A percentile compares a stretch with the other conserved stretches of the same genome.
Conservation (phyloP, 768 basidiomycete species). For the Boletus rubroflammeus region DNA sequence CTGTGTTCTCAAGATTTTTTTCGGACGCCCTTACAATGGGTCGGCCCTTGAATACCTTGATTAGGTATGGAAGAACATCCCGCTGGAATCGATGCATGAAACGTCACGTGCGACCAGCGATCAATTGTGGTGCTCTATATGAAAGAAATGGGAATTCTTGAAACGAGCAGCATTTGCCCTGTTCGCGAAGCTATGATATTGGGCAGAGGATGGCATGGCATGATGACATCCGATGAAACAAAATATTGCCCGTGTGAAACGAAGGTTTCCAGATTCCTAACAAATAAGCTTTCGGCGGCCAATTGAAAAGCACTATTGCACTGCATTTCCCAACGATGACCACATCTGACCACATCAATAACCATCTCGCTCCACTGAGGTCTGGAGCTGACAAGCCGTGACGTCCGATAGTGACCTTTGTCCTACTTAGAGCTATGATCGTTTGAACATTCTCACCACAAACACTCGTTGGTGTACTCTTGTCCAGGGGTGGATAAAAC, state of each 20-base stretch:
- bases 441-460: not conserved
- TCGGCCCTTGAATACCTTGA: not conserved
- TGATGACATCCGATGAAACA: conserved; percentile 1
- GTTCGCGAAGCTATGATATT: not conserved
- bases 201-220: not conserved
- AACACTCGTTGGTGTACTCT: conserved; percentile 1
- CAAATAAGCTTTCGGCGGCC: not conserved
- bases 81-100: not conserved
- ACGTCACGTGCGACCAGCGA: not conserved
- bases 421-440: not conserved
- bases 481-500: not conserved
- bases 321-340: not conserved
- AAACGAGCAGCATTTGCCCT: not conserved
- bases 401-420: not conserved
- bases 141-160: not conserved
- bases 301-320: not conserved
- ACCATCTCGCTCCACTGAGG: not conserved
- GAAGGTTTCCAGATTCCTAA: not conserved
- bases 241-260: not conserved
- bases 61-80: not conserved
- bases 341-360: not conserved
- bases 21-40: not conserved
- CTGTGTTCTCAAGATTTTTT: not conserved
- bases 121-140: not conserved
- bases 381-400: not conserved